Base-by-base conservation (phyloP, 2,329 filamentous ascomycete species). In the Cladosporium sp. region DNA sequence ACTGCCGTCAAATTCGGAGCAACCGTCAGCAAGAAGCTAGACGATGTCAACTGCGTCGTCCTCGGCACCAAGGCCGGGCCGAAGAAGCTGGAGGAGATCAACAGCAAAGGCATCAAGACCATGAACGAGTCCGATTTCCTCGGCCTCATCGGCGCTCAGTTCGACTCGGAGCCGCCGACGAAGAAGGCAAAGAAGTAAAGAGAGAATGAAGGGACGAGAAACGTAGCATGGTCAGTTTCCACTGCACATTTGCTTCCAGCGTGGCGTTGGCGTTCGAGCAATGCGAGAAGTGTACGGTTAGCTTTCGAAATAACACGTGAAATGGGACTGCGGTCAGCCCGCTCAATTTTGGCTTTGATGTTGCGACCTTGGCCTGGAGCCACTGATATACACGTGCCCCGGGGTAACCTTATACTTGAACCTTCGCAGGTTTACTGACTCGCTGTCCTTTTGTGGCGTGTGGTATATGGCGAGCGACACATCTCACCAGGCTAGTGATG, bases 21-120 rank as follows among this genome's bases (percentile, higher is more conserved):
- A 4, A 27, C 27, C 7, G 32, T 51, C 13, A 43, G 43, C 32
- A 52, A 29, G 12, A 55, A 57, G 53, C 20, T 57, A 16, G 49
- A 35, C 3, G 49, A 52, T 5, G 41, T 43, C 35, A 51, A 53
- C 38, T 48, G 32, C 11, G 38, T 57, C 16, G 53, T 57, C 36
- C 38, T 53, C 9, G 53, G 55, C 7, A 29, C 40, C 16, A 49
- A 51, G 32, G 25, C 57, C 43, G 55, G 57, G 12, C 32, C 49
- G 32, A 56, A 55, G 51, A 59, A 59, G 48, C 27, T 59, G 5
- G 51, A 53, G 13, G 55, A 59, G 46, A 56, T 57, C 47, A 39
- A 50, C 15, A 47, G 53, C 18, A 51, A 53, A 16, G 43, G 41
- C 29, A 39, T 53, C 16, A 33, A 35, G 27, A 57, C 52, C 11